Evolutionary conservation across 148 eudicot genomes (phyloP), one percentile per base, ranked within the genome.

Genomic region (Polygonum aviculare): DNA sequence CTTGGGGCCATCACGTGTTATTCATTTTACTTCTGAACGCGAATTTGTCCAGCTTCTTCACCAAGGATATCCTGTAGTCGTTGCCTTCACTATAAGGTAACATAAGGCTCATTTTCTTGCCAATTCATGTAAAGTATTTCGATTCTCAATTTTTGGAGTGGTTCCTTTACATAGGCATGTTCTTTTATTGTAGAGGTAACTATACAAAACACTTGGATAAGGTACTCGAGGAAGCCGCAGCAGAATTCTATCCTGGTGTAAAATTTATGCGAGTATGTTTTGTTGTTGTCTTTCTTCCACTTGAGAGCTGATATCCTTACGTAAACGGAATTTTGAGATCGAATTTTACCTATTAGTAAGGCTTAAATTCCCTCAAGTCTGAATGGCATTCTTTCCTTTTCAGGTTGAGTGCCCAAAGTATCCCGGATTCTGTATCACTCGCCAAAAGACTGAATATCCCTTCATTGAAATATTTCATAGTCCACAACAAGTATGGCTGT

Each of bases 391-490:
- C 18, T 26, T 67, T 14, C 72, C 72, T 67, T 38, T 83, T 57
- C 88, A 95, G 99, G 97, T 95, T 76, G 97, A 95, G 86, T 95
- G 99, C 76, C 97, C 99, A 7, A 95, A 91, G 76, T 95, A 90
- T 88, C 97, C 97, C 77, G 99, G 99, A 44, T 95, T 95, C 54
- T 95, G 99, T 81, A 84, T 95, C 72, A 83, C 97, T 52, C 86
- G 98, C 35, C 99, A 95, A 81, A 86, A 69, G 85, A 90, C 85
- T 80, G 99, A 95, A 73, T 95, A 95, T 75, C 99, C 99, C 1
- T 95, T 95, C 82, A 75, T 95, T 74, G 99, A 93, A 83, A 84
- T 95, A 72, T 95, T 92, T 81, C 94, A 95, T 75, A 93, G 87
- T 82, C 99, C 99, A 41, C 89, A 87, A 81, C 97, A 90, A 84